Conservation (phyloP, 164 flowering plant genomes). For the Dillenia turbinata region DNA sequence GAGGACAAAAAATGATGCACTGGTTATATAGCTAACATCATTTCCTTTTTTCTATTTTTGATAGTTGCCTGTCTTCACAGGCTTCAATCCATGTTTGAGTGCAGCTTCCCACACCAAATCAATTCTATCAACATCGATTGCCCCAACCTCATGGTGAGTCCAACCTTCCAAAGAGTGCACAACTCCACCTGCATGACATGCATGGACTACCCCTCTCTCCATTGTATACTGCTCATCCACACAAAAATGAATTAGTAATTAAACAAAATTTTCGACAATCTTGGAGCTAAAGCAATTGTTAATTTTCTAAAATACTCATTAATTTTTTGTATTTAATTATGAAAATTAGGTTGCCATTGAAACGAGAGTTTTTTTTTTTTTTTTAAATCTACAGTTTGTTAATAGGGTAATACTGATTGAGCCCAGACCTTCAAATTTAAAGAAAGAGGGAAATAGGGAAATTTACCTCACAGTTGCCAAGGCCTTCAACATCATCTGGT, state of each 20-base stretch:
- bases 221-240: conserved; percentile 55
- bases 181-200: conserved; percentile 95
- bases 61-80: conserved; percentile 20
- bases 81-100: conserved; percentile 67
- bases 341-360: too few relatives aligned
- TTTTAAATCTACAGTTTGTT: neutral
- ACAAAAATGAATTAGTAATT: too few relatives aligned
- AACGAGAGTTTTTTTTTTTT: neutral
- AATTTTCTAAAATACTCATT: too few relatives aligned
- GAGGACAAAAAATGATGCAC: neutral
- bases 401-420: too few relatives aligned
- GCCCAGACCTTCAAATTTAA: neutral
- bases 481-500: conserved; percentile 76
- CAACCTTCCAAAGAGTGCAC: conserved; percentile 84
- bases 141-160: conserved; percentile 94
- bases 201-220: conserved; percentile 92
- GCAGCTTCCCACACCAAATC: conserved; percentile 94
- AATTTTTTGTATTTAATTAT: too few relatives aligned
- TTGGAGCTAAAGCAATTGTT: neutral
- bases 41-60: neutral
- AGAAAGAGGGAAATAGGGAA: neutral
- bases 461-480: conserved; percentile 83
- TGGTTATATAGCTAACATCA: neutral
- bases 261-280: neutral
- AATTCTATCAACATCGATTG: conserved; percentile 72